phyloP scores from a whole-genome alignment of 768 basidiomycete species.

The Tulasnella sp. region DNA sequence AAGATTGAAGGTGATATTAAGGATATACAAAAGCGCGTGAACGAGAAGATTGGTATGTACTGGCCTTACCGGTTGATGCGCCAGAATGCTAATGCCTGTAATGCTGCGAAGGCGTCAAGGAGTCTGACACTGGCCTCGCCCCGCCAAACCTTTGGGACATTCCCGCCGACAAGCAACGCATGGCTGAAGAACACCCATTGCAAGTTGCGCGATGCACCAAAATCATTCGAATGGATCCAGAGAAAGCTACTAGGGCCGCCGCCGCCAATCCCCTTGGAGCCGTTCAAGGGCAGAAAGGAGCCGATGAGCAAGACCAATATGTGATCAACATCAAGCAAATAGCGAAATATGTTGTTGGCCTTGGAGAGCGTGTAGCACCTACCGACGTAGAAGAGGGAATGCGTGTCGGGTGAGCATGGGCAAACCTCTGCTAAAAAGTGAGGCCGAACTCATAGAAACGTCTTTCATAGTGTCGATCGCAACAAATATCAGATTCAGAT shows the following conservation, averaged over 20 bases:
- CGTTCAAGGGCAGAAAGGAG: constrained; percentile 85
- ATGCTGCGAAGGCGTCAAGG: constrained; percentile 73
- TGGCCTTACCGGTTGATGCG: neutral
- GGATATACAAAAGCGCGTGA: constrained; percentile 93
- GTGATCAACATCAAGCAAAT: constrained; percentile 99
- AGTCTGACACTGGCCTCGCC: constrained; percentile 95
- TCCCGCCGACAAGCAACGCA: constrained; percentile 84
- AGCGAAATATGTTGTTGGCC: constrained; percentile 96
- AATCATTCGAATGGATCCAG: constrained; percentile 81
- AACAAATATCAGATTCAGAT: constrained; percentile 99
- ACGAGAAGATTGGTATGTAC: constrained; percentile 86
- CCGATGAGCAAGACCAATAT: constrained; percentile 98
- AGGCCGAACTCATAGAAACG: neutral
- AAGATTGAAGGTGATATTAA: constrained; percentile 88
- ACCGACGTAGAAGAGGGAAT: constrained; percentile 99
- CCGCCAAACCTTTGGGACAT: constrained; percentile 98
- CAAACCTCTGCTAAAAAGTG: neutral
- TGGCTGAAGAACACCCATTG: constrained; percentile 86
- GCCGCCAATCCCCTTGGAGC: constrained; percentile 75
- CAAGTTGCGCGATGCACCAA: constrained; percentile 99
- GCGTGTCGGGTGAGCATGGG: constrained; percentile 83
- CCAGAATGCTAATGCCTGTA: constrained; percentile 13
- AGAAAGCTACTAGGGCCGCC: constrained; percentile 70
- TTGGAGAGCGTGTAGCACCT: constrained; percentile 93
- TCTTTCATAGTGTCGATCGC: constrained; percentile 72